Percentiles rank a stretch among this genome's conserved stretches.
Evolutionary conservation across 2,329 filamentous ascomycete genomes (phyloP).

Genomic region (Polytolypa hystricis): DNA sequence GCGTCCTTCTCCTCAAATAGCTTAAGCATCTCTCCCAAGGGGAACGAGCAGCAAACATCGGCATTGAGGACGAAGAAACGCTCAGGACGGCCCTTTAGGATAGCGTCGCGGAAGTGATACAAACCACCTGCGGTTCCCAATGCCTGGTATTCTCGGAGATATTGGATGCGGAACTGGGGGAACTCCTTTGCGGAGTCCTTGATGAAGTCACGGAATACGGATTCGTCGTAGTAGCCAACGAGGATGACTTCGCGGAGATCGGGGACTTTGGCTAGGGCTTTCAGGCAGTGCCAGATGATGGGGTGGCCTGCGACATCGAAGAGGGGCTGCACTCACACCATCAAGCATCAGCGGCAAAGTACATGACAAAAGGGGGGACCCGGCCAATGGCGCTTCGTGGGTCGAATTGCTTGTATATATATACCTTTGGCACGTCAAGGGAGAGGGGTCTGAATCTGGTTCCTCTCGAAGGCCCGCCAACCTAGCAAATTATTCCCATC

Average conservation of each 20-base stretch:
- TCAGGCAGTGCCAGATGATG: slow-evolving; percentile 96
- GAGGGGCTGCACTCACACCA: slow-evolving; percentile 56
- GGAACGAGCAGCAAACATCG: slow-evolving; percentile 98
- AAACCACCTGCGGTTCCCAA: slow-evolving; percentile 91
- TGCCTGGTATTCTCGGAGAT: slow-evolving; percentile 94
- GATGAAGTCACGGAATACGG: slow-evolving; percentile 95
- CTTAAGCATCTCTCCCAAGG: slow-evolving; percentile 86
- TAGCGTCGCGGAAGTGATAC: slow-evolving; percentile 98
- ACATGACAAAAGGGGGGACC: background rate
- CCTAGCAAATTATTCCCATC: slow-evolving; percentile 47
- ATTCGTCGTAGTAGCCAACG: slow-evolving; percentile 97
- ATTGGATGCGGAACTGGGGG: slow-evolving; percentile 80
- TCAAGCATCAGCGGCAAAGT: too few relatives aligned
- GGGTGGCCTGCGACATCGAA: slow-evolving; percentile 97
- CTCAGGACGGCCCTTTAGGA: slow-evolving; percentile 89
- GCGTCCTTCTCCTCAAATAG: slow-evolving; percentile 91
- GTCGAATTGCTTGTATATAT: slow-evolving; percentile 16
- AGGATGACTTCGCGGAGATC: slow-evolving; percentile 94
- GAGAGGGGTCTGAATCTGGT: slow-evolving; percentile 92
- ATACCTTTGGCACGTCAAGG: slow-evolving; percentile 87
- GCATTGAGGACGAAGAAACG: slow-evolving; percentile 96
- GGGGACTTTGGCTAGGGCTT: slow-evolving; percentile 78
- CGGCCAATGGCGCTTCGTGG: slow-evolving; percentile 7
- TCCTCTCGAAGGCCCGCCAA: slow-evolving; percentile 88
- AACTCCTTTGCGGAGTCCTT: slow-evolving; percentile 78